phyloP scores from a whole-genome alignment of 1,139 yeast genomes.

The Arxiozyma heterogenica region DNA sequence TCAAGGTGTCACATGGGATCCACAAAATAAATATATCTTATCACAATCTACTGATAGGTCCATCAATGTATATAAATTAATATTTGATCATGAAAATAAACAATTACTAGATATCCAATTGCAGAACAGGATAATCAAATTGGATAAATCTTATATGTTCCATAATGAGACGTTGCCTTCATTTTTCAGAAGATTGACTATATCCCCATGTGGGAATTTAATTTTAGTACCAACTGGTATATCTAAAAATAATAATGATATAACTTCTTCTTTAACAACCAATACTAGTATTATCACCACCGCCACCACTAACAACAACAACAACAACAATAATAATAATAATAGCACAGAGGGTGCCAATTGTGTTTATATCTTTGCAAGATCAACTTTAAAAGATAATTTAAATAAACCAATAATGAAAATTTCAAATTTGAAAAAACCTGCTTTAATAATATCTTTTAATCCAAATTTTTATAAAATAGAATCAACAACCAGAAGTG shows the following conservation, averaged over 20 bases:
- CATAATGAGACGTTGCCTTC: constrained; percentile 84
- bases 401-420: constrained; percentile 59
- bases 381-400: constrained; percentile 45
- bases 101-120: constrained; percentile 18
- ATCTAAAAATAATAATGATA: constrained; percentile 30
- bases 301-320: neutral
- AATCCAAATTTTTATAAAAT: constrained; percentile 55
- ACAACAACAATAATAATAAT: neutral
- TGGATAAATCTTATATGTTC: constrained; percentile 41
- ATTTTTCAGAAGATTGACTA: constrained; percentile 74
- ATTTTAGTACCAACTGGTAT: constrained; percentile 80
- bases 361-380: constrained; percentile 68
- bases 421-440: constrained; percentile 70
- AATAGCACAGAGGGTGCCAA: constrained; percentile 31
- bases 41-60: constrained; percentile 89
- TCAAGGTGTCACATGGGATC: constrained; percentile 97
- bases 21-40: constrained; percentile 61
- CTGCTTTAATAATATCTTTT: constrained; percentile 75
- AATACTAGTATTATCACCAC: neutral
- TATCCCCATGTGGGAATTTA: constrained; percentile 84
- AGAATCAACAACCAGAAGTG: constrained; percentile 10
- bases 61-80: constrained; percentile 49
- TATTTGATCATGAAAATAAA: constrained; percentile 9
- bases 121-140: constrained; percentile 23
- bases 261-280: neutral